Evolutionary conservation across 1,284 basidiomycete species (phyloP).

Genomic region (Ustilago vetiveriae): DNA sequence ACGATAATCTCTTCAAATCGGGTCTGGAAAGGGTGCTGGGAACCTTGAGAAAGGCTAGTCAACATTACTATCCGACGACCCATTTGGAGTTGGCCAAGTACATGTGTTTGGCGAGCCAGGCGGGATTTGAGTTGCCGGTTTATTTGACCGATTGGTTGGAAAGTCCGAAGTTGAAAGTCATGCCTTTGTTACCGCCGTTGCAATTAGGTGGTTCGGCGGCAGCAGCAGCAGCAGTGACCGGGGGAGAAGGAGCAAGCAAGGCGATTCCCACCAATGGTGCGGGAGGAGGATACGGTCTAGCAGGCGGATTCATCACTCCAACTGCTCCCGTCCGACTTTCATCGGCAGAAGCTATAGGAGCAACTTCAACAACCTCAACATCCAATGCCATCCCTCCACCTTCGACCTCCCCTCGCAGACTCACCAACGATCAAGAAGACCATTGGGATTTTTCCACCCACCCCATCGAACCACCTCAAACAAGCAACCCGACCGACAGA

Average conservation of each 20-base stretch:
- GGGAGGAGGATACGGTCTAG: conserved; percentile 13
- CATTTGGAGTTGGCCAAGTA: conserved; percentile 62
- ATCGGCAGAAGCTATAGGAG: not conserved
- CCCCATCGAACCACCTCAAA: not conserved
- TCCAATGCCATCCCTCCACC: conserved; percentile 10
- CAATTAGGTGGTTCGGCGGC: no score
- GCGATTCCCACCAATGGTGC: no score
- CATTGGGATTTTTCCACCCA: conserved; percentile 19
- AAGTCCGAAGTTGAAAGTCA: conserved; percentile 4
- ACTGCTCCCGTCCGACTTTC: conserved; percentile 9
- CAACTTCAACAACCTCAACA: conserved; percentile 1
- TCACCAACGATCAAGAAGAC: not conserved
- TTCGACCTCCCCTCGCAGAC: not conserved
- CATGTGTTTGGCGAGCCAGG: conserved; percentile 18
- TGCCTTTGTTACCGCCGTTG: conserved; percentile 28
- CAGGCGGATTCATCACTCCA: conserved; percentile 19
- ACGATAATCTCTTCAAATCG: conserved; percentile 42
- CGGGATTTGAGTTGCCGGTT: conserved; percentile 23
- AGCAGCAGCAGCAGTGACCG: no score
- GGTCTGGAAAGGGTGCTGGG: conserved; percentile 53
- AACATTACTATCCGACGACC: conserved; percentile 56
- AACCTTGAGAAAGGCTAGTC: conserved; percentile 40
- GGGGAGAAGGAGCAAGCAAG: no score
- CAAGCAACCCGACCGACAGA: not conserved
- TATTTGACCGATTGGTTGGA: conserved; percentile 42